A percentile compares a stretch with the other conserved stretches of the same genome.
phyloP scores from a whole-genome alignment of 1,284 basidiomycete genomes.

The Trichosporon sp. region DNA sequence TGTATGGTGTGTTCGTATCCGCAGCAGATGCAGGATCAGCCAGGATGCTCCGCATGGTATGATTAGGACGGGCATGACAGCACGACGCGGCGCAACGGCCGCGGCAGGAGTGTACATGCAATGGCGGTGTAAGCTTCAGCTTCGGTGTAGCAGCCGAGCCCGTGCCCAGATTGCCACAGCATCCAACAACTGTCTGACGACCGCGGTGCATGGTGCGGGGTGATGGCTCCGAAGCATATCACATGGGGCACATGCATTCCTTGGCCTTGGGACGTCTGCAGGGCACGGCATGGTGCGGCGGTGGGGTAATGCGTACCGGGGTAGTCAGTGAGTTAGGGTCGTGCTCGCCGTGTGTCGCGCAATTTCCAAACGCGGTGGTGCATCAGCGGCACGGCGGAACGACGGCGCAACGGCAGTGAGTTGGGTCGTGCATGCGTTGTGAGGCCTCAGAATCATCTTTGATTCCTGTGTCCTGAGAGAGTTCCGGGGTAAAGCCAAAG shows the following conservation, averaged over 20 bases:
- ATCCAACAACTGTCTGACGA: background rate
- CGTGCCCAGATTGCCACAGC: background rate
- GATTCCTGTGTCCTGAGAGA: background rate
- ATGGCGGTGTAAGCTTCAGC: background rate
- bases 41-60: background rate
- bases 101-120: background rate
- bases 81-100: background rate
- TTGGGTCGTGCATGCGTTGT: background rate
- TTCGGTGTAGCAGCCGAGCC: background rate
- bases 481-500: background rate
- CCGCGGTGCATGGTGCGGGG: background rate
- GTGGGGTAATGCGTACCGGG: no score
- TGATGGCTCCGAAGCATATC: background rate
- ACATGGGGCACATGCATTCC: slow-evolving; percentile 1
- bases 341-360: background rate
- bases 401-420: no score
- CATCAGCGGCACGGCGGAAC: no score
- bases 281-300: no score
- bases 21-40: background rate
- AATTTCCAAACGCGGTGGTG: slow-evolving; percentile 1
- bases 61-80: background rate
- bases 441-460: background rate
- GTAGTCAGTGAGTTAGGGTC: no score
- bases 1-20: background rate
- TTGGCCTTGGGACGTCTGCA: background rate